A percentile compares a stretch with the other conserved stretches of the same genome.
phyloP scores from a whole-genome alignment of 306 rosid species.

The Luffa aegyptiaca region DNA sequence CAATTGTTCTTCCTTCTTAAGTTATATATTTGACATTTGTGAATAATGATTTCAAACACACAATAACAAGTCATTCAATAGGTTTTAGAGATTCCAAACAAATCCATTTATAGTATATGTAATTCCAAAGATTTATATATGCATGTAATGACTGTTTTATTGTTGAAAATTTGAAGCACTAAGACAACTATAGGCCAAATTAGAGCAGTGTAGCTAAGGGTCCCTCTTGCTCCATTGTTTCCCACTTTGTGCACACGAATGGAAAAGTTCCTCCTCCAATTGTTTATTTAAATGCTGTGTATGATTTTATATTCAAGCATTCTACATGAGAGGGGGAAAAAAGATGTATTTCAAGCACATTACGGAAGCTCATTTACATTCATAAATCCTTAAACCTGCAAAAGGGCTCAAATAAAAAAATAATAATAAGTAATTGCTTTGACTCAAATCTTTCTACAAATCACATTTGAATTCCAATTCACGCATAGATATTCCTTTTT shows the following conservation, averaged over 20 bases:
- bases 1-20: background rate
- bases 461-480: background rate
- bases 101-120: too few species aligned
- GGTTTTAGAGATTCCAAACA: too few species aligned
- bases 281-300: constrained; percentile 10
- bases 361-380: background rate
- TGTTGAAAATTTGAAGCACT: background rate
- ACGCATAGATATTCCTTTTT: background rate
- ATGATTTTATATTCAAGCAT: background rate
- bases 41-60: background rate
- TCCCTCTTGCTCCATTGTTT: constrained; percentile 42
- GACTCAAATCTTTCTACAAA: background rate
- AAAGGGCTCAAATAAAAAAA: background rate
- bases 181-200: constrained; percentile 56
- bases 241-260: constrained; percentile 53
- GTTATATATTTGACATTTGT: background rate
- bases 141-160: background rate
- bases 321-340: background rate
- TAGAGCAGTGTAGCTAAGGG: constrained; percentile 30
- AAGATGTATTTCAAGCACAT: background rate
- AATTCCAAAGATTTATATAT: background rate
- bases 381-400: background rate
- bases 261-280: constrained; percentile 13
- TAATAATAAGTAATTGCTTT: background rate
- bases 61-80: background rate